A percentile compares a stretch with the other conserved stretches of the same genome.
phyloP scores from a whole-genome alignment of 305 asterid genomes.

The Rubia tinctorum region DNA sequence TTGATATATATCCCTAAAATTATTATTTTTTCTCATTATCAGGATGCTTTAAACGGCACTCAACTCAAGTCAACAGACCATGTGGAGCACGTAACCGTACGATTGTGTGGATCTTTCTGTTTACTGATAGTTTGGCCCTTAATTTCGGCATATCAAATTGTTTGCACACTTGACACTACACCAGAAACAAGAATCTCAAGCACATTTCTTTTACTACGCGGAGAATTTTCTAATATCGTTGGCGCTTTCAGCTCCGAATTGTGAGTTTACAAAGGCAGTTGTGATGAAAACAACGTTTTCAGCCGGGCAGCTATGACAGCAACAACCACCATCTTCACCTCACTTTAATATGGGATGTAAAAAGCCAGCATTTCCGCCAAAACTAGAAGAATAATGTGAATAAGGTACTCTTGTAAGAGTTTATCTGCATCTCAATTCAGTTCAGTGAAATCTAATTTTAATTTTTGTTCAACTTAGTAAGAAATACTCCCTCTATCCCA shows the following conservation, averaged over 20 bases:
- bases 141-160: background rate
- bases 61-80: too few species aligned
- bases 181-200: background rate
- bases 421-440: too few species aligned
- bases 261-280: background rate
- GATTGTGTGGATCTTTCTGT: background rate
- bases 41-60: too few species aligned
- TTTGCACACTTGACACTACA: background rate
- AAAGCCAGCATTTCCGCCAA: too few species aligned
- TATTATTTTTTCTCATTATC: too few species aligned
- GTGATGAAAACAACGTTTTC: background rate
- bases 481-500: too few species aligned
- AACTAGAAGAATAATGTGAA: too few species aligned
- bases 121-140: background rate
- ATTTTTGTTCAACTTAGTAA: too few species aligned
- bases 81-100: background rate
- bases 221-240: background rate
- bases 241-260: background rate
- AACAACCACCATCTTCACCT: background rate
- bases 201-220: background rate
- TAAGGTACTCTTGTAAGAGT: too few species aligned
- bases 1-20: too few species aligned
- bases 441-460: too few species aligned
- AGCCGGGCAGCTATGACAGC: background rate
- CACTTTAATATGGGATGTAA: too few species aligned